Percentiles rank a stretch among this genome's conserved stretches.
Evolutionary conservation across 202 grass and related monocot species (phyloP).

Genomic region (Schoenoplectus tabernaemontani): DNA sequence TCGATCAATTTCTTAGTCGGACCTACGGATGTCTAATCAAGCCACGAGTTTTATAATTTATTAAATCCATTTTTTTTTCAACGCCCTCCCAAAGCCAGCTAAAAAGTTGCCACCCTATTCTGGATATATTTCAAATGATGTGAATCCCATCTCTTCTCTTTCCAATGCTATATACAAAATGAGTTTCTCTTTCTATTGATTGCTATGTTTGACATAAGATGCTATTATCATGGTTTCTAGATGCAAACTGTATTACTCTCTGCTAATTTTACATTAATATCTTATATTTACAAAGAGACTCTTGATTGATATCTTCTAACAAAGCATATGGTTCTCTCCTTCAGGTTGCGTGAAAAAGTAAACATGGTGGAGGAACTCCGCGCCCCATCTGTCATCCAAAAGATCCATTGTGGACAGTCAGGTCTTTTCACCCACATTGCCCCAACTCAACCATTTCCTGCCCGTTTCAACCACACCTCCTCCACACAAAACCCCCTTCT

Average conservation of each 20-base stretch:
- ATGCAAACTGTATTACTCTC: background rate
- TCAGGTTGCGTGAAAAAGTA: slow-evolving; percentile 9
- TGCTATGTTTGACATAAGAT: background rate
- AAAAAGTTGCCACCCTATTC: too few relatives aligned
- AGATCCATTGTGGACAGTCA: slow-evolving; percentile 34
- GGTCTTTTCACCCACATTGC: slow-evolving; percentile 36
- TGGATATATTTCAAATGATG: background rate
- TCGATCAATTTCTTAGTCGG: background rate
- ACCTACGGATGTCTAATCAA: background rate
- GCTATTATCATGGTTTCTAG: background rate
- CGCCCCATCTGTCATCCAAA: slow-evolving; percentile 27
- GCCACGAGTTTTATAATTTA: background rate
- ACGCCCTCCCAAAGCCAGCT: background rate
- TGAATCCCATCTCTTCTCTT: background rate
- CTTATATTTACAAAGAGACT: too few relatives aligned
- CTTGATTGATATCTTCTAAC: background rate
- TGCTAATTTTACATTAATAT: background rate
- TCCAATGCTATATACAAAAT: background rate
- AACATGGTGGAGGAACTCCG: slow-evolving; percentile 40
- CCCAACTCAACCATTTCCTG: slow-evolving; percentile 23
- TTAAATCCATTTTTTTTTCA: too few relatives aligned
- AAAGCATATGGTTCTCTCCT: background rate
- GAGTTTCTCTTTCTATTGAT: background rate
- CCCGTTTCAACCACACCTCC: slow-evolving; percentile 24
- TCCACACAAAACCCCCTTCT: slow-evolving; percentile 7